phyloP scores from a whole-genome alignment of 106 monocot species.

The Vanilla planifolia region DNA sequence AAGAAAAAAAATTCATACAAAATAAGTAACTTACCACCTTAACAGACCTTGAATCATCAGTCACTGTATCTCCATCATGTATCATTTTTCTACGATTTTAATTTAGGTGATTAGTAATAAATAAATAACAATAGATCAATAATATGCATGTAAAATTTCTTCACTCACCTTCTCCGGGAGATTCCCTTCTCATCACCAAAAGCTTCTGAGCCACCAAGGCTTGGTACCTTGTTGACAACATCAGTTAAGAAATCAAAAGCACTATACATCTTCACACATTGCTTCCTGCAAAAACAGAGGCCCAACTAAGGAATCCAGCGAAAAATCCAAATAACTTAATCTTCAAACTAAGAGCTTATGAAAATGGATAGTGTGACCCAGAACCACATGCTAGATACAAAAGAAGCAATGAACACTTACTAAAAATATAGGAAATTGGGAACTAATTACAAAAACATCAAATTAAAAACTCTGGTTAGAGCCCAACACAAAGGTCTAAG shows the following conservation, averaged over 20 bases:
- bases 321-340: too few relatives aligned
- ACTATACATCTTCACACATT: constrained; percentile 89
- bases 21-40: constrained; percentile 58
- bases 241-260: constrained; percentile 93
- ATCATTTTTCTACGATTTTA: constrained; percentile 49
- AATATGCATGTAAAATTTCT: neutral
- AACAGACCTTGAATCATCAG: constrained; percentile 39
- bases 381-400: too few relatives aligned
- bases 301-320: neutral
- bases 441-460: too few relatives aligned
- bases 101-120: neutral
- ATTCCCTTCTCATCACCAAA: constrained; percentile 72
- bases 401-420: too few relatives aligned
- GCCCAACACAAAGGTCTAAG: too few relatives aligned
- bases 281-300: constrained; percentile 59
- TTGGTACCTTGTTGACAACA: constrained; percentile 91
- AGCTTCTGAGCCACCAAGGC: constrained; percentile 66
- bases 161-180: constrained; percentile 51
- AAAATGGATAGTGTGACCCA: too few relatives aligned
- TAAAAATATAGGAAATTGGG: too few relatives aligned
- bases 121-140: neutral
- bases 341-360: too few relatives aligned
- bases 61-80: constrained; percentile 34
- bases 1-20: too few relatives aligned
- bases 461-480: too few relatives aligned